Conservation (phyloP, 371 early-diverging fungal species). For the Apophysomyces elegans region DNA sequence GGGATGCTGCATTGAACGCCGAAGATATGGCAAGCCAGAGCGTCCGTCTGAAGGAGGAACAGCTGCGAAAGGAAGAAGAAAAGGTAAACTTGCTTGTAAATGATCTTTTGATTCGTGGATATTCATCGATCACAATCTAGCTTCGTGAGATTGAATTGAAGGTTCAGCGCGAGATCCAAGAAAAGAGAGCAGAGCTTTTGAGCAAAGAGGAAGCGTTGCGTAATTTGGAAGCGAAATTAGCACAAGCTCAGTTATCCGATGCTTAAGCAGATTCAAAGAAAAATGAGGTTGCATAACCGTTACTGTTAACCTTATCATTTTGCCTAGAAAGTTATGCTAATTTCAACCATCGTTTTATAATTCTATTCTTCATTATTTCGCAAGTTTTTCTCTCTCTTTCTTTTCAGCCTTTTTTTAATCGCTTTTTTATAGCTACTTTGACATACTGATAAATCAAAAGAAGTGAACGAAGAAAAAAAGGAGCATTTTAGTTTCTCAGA, state of each 20-base stretch:
- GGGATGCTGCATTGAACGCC: constrained; percentile 48
- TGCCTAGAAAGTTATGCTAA: constrained; percentile 1
- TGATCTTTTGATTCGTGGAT: too few species aligned
- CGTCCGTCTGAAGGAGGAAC: constrained; percentile 64
- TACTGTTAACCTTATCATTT: background rate
- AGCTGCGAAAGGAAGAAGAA: constrained; percentile 64
- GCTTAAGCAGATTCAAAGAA: constrained; percentile 20
- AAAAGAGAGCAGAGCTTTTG: constrained; percentile 61
- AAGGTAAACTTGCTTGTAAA: constrained; percentile 31
- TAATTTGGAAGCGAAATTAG: constrained; percentile 56
- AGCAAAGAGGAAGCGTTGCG: constrained; percentile 64
- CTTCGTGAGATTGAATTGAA: constrained; percentile 64
- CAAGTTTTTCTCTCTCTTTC: too few species aligned
- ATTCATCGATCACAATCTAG: constrained; percentile 14
- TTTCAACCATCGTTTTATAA: background rate
- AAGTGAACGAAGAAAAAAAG: constrained; percentile 9
- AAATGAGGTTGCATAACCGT: constrained; percentile 5
- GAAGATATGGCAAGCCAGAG: constrained; percentile 59
- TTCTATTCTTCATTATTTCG: background rate
- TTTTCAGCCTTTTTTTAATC: background rate
- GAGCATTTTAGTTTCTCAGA: background rate
- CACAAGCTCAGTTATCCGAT: constrained; percentile 53
- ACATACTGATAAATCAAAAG: constrained; percentile 2
- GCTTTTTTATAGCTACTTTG: constrained; percentile 3
- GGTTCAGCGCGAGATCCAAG: constrained; percentile 62